phyloP scores from a whole-genome alignment of 768 basidiomycete species.

The Hygrophoropsis aurantiaca region DNA sequence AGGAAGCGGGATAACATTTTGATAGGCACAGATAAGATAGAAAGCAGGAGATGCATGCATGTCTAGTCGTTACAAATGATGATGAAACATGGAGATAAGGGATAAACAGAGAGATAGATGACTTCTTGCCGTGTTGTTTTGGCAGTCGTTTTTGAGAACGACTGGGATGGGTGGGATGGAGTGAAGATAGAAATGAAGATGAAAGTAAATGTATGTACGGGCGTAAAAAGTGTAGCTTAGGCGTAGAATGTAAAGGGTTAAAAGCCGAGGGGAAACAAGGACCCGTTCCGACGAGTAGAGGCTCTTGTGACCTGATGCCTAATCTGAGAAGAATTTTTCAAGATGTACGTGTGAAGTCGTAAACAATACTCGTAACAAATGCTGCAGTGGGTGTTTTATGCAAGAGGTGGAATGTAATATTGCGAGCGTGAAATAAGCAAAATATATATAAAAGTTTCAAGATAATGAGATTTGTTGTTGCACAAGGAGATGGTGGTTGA shows the following conservation, averaged over 20 bases:
- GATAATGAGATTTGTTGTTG: too few species aligned
- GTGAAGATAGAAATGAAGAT: slow-evolving; percentile 9
- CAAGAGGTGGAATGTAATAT: slow-evolving; percentile 33
- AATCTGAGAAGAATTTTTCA: slow-evolving; percentile 19
- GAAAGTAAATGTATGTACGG: slow-evolving; percentile 12
- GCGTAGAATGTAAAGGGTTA: slow-evolving; percentile 23
- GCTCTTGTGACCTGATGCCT: slow-evolving; percentile 10
- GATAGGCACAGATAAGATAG: slow-evolving; percentile 31
- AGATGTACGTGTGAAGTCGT: slow-evolving; percentile 15
- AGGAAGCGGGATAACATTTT: slow-evolving; percentile 30
- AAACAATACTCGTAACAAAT: slow-evolving; percentile 13
- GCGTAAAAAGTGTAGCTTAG: slow-evolving; percentile 25
- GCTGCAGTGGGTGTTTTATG: slow-evolving; percentile 29
- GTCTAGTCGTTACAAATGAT: slow-evolving; percentile 72
- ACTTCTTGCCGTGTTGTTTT: slow-evolving; percentile 11
- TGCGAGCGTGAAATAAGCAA: slow-evolving; percentile 28
- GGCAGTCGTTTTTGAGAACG: slow-evolving; percentile 9
- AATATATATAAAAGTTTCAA: slow-evolving; percentile 16
- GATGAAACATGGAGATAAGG: too few species aligned
- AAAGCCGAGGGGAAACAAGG: slow-evolving; percentile 11
- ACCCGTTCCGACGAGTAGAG: slow-evolving; percentile 6
- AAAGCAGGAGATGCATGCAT: slow-evolving; percentile 46
- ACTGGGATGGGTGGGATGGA: slow-evolving; percentile 9
- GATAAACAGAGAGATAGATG: slow-evolving; percentile 11
- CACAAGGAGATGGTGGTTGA: too few species aligned